These are phyloP conservation scores for Annulohypoxylon truncatum DNA, from an alignment of 2,329 filamentous ascomycete genomes.

Conservation along the genomic window DNA sequence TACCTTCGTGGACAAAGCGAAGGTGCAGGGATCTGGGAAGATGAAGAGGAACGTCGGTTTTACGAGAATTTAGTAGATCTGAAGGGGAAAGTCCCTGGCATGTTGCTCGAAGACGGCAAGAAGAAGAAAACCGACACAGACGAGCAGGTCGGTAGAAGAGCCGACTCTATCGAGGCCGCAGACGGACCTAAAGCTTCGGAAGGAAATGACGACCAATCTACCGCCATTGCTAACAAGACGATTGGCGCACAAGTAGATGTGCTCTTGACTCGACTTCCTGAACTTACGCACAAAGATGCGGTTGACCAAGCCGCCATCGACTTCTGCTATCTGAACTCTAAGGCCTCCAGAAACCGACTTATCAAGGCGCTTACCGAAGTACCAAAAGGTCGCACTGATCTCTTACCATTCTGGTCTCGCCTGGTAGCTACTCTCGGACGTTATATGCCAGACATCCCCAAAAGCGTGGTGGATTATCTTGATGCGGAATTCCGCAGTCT, in stretches of 20 bases:
- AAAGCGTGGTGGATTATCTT: constrained; percentile 89
- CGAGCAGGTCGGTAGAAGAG: constrained; percentile 83
- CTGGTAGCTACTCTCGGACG: constrained; percentile 92
- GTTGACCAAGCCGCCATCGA: constrained; percentile 95
- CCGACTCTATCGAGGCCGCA: constrained; percentile 64
- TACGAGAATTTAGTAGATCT: constrained; percentile 97
- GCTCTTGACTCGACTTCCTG: constrained; percentile 85
- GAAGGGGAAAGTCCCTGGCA: constrained; percentile 93
- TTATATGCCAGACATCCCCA: constrained; percentile 94
- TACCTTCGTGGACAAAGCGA: constrained; percentile 92
- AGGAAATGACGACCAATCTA: constrained; percentile 82
- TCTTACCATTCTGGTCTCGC: constrained; percentile 91
- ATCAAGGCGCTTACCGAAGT: constrained; percentile 94
- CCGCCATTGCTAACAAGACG: constrained; percentile 96
- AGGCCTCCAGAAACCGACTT: constrained; percentile 93
- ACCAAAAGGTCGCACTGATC: constrained; percentile 90
- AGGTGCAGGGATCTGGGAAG: constrained; percentile 96
- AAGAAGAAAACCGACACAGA: constrained; percentile 90
- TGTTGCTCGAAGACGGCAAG: constrained; percentile 91
- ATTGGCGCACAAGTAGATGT: constrained; percentile 97
- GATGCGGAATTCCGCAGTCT: constrained; percentile 97
- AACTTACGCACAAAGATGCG: constrained; percentile 89
- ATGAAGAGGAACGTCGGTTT: constrained; percentile 96
- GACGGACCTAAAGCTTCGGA: constrained; percentile 63
- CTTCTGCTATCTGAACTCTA: constrained; percentile 98